Base-by-base conservation (phyloP, 495 filamentous ascomycete genomes). In the Opeltia flavorubescens region DNA sequence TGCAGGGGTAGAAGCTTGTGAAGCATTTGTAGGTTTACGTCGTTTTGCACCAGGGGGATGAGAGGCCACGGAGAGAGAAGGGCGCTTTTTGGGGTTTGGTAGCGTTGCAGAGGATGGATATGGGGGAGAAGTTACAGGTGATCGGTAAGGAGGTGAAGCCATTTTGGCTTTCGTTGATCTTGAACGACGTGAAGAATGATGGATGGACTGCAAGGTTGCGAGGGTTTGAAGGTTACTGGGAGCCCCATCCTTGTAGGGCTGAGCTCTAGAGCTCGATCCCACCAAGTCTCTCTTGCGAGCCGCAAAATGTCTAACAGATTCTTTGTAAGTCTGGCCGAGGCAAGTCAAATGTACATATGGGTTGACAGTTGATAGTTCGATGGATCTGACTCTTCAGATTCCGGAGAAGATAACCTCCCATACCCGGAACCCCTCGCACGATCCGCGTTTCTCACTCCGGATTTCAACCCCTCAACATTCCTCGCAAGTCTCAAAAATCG, bases 341-440 rank as follows among this genome's bases (percentile, higher is more conserved):
- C 20, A 1, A 29, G 7, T 7, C 17, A 13, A 29, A 44, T 40
- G 6, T 40, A 7, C 36, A 17, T 9, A 40, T 40, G 36, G 21
- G 7, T 28, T 6, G 20, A 5, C 7, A 25, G 9, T 13, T 17
- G 11, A 43, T 26, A 75, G 71, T 72, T 74, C 53, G 65, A 60
- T 50, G 71, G 69, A 51, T 67, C 67, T 41, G 67, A 73, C 52
- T 68, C 66, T 46, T 71, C 70, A 38, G 60, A 60, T 38, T 74
- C 71, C 39, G 75, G 73, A 42, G 77, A 80, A 56, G 74, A 82
- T 51, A 70, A 76, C 47, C 78, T 94, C 18, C 88, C 88, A 27
- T 95, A 89, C 66, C 88, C 88, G 7, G 69, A 77, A 30, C 84
- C 86, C 3, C 74, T 95, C 38, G 73, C 84, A 11, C 84, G 89